Conservation (phyloP, 257 asterid genomes). For the Rubia yunnanensis region DNA sequence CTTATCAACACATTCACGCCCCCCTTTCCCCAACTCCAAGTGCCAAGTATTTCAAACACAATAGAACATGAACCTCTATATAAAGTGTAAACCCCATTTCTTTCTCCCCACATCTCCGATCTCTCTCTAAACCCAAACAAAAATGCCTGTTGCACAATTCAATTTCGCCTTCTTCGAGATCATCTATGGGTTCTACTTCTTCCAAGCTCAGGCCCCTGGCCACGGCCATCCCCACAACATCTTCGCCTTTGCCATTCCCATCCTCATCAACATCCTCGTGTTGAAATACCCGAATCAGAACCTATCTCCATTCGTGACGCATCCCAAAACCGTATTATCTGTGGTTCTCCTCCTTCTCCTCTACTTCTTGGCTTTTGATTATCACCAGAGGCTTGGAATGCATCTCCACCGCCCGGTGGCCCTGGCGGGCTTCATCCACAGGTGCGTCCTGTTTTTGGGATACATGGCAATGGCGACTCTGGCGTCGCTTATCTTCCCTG, state of each 20-base stretch:
- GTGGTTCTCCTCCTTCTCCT: background rate
- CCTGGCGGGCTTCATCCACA: background rate
- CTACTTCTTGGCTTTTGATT: background rate
- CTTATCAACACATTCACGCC: too few species aligned
- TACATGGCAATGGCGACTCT: background rate
- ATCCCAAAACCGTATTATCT: background rate
- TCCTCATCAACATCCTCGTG: background rate
- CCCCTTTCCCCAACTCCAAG: too few species aligned
- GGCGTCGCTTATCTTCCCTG: conserved; percentile 4
- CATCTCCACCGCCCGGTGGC: background rate
- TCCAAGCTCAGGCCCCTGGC: background rate
- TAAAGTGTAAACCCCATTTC: background rate
- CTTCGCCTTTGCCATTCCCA: background rate
- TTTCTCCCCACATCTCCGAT: too few species aligned
- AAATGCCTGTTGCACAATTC: background rate
- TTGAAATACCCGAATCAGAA: conserved; percentile 2
- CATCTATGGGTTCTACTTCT: background rate
- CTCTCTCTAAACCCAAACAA: background rate
- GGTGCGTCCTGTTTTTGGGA: background rate
- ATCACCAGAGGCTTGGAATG: background rate
- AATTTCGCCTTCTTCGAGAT: background rate
- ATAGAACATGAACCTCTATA: too few species aligned
- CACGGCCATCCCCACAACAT: background rate
- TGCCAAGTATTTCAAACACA: too few species aligned
- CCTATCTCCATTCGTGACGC: conserved; percentile 1